phyloP scores from a whole-genome alignment of 208 protist genomes.

The Acanthamoeba sp. region DNA sequence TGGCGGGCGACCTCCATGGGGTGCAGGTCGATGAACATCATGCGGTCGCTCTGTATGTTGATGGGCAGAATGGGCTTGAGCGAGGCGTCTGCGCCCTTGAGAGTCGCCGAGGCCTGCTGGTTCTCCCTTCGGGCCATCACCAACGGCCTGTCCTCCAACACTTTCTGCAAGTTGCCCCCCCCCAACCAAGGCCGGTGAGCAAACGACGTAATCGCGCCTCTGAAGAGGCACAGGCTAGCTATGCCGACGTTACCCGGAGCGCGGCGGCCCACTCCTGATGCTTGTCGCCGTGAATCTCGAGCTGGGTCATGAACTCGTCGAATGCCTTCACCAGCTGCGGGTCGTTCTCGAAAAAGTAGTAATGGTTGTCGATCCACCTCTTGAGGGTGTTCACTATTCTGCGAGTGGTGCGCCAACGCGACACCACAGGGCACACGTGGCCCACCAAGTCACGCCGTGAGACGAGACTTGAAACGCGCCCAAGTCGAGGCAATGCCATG shows the following conservation, averaged over 20 bases:
- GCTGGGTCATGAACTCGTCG: slow-evolving; percentile 11
- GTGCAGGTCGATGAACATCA: slow-evolving; percentile 55
- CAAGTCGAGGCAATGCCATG: too few relatives aligned
- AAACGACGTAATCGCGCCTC: neutral
- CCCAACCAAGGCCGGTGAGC: neutral
- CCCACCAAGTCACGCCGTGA: too few relatives aligned
- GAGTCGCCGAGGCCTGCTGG: neutral
- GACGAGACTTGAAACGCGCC: too few relatives aligned
- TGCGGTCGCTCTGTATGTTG: slow-evolving; percentile 16
- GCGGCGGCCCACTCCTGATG: slow-evolving; percentile 35
- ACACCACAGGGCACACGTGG: too few relatives aligned
- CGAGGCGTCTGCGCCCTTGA: neutral
- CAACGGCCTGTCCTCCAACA: neutral
- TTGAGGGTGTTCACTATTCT: slow-evolving; percentile 54
- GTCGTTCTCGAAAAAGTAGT: slow-evolving; percentile 66
- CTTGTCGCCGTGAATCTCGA: neutral
- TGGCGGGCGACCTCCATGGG: slow-evolving; percentile 59
- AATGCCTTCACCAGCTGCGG: slow-evolving; percentile 38
- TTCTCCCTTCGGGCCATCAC: neutral
- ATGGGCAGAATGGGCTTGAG: slow-evolving; percentile 63
- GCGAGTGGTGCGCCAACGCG: too few relatives aligned
- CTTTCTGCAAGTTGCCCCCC: neutral
- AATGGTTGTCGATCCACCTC: slow-evolving; percentile 62
- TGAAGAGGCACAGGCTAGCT: neutral
- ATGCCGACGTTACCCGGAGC: neutral